Percentiles rank a stretch among this genome's conserved stretches.
Conservation (phyloP, 1,139 yeast genomes). For the Kodamaea derodonti region DNA sequence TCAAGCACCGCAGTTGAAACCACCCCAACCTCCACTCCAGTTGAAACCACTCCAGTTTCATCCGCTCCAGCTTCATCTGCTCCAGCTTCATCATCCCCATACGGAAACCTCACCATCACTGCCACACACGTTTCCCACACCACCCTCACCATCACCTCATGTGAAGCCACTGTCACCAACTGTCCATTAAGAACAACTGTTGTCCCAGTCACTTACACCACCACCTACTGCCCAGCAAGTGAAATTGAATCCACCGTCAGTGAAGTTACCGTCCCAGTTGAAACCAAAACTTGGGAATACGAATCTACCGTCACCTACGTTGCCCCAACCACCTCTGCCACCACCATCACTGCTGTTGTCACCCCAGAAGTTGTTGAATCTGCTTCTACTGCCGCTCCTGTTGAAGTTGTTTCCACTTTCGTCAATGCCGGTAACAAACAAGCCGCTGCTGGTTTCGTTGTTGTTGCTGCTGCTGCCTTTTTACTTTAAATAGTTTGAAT, state of each 20-base stretch:
- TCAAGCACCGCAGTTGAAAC: not conserved
- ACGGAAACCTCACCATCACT: conserved; percentile 23
- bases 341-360: not conserved
- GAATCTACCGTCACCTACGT: not conserved
- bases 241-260: not conserved
- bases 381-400: conserved; percentile 6
- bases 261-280: not conserved
- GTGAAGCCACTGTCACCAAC: conserved; percentile 26
- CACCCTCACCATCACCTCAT: conserved; percentile 14
- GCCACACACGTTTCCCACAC: conserved; percentile 8
- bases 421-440: no score
- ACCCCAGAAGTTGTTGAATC: conserved; percentile 16
- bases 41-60: not conserved
- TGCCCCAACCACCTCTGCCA: conserved; percentile 1
- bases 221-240: conserved; percentile 3
- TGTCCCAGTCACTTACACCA: conserved; percentile 8
- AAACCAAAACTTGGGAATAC: not conserved
- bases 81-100: not conserved
- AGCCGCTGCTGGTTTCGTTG: conserved; percentile 17
- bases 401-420: no score
- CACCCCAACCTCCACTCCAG: not conserved
- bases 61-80: not conserved
- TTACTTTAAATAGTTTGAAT: conserved; percentile 12
- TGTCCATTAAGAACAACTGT: conserved; percentile 31
- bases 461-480: conserved; percentile 19